Evolutionary conservation across 805 yeast genomes (phyloP), one percentile per base, ranked within the genome.

Genomic region (Hermanozyma aechmeae): DNA sequence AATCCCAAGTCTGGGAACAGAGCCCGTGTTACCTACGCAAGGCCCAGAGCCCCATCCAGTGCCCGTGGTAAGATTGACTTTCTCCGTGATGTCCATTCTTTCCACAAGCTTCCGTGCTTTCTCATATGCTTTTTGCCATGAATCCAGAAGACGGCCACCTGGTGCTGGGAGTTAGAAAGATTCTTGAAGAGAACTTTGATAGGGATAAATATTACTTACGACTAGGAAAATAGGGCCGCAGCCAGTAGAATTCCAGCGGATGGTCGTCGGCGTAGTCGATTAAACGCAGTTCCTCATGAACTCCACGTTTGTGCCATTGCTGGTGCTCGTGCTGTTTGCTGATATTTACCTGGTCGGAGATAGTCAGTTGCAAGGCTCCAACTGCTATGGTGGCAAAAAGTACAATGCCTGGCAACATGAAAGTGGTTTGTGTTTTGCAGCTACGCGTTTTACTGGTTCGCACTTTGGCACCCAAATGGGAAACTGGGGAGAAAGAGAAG

Each of bases 31-130:
- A 2, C 79, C 80, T 19, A 71, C 60, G 45, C 79, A 71, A 2
- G 75, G 76, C 5, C 78, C 79, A 16, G 72, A 60, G 2, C 74
- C 74, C 72, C 76, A 73, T 13, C 77, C 77, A 10, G 73, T 71
- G 12, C 80, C 81, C 3, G 79, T 69, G 5, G 80, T 75, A 28
- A 75, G 49, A 43, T 75, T 75, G 16, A 72, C 78, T 39, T 73
- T 75, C 43, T 76, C 82, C 12, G 63, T 51, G 22, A 68, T 61
- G 4, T 78, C 59, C 72, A 76, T 67, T 35, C 66, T 68, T 31
- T 67, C 66, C 12, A 74, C 79, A 17, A 74, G 45, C 31, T 60
- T 66, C 34, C 71, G 53, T 2, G 80, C 81, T 30, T 67, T 67
- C 12, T 60, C 65, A 44, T 63, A 73, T 2, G 81, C 80, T 11